Base-by-base conservation (phyloP, 2,329 filamentous ascomycete species). In the Kalmusia sp. region DNA sequence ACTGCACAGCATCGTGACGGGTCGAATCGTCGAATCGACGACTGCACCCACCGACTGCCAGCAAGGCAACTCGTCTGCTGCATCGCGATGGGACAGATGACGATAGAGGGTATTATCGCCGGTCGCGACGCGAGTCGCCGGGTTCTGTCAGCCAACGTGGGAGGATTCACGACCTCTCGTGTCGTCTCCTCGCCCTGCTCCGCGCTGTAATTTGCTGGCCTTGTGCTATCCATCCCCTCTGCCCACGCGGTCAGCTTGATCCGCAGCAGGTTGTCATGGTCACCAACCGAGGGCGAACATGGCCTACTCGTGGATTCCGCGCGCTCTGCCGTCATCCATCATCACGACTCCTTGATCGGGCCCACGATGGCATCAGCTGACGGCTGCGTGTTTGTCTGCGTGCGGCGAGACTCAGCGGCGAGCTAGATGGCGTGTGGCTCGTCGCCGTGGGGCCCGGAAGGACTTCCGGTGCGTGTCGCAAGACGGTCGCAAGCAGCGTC, bases 91-190 rank as follows among this genome's bases (percentile, higher is more conserved):
- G 53, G 46, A 58, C 52, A 55, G 38, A 51, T 62, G 54, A 60
- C 53, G 54, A 63, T 61, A 56, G 60, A 52, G 53, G 51, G 54
- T 51, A 53, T 61, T 46, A 54, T 54, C 50, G 56, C 58, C 62
- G 59, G 57, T 35, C 90, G 2, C 82, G 86, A 0, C 88, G 91
- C 19, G 96, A 96, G 68, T 87, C 91, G 0, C 87, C 57, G 91
- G 49, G 90, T 92, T 50, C 1, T 49, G 45, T 51, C 46, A 59
- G 59, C 56, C 54, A 54, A 45, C 46, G 58, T 40, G 61, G 39
- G 61, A 63, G 55, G 60, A 62, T 61, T 54, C 61, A 60, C 57
- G 58, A 63, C 54, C 64, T 71, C 66, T 70, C 66, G 67, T 56
- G 46, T 58, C 52, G 50, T 39, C 39, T 58, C 37, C 52, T 41